phyloP scores from a whole-genome alignment of 495 filamentous ascomycete species.

The Annulohypoxylon bovei region DNA sequence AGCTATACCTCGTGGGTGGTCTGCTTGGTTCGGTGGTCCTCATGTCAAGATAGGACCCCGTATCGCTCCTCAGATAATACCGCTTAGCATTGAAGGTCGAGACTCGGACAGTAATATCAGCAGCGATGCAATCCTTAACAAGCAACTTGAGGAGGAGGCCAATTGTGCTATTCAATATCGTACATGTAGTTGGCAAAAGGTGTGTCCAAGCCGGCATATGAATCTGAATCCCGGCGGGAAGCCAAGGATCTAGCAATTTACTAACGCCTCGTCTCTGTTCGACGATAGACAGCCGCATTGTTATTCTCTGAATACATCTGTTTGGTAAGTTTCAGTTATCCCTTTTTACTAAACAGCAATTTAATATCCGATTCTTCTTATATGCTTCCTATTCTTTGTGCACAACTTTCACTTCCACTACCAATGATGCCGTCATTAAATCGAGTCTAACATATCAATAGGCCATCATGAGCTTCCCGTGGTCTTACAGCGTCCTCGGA shows the following conservation, averaged over 20 bases:
- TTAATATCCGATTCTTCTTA: background rate
- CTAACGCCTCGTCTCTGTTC: conserved; percentile 11
- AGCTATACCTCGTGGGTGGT: conserved; percentile 38
- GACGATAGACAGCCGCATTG: conserved; percentile 77
- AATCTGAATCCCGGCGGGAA: conserved; percentile 11
- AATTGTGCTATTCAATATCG: conserved; percentile 84
- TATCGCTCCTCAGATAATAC: conserved; percentile 54
- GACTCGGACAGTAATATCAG: conserved; percentile 54
- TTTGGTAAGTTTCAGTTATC: conserved; percentile 54
- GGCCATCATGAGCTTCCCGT: conserved; percentile 94
- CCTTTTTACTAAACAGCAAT: background rate
- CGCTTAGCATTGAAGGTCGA: conserved; percentile 43
- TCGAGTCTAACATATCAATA: conserved; percentile 34
- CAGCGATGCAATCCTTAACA: conserved; percentile 64
- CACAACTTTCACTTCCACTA: background rate
- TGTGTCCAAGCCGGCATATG: conserved; percentile 47
- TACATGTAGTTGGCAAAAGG: conserved; percentile 92
- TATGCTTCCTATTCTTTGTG: background rate
- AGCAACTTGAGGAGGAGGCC: conserved; percentile 82
- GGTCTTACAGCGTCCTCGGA: conserved; percentile 85
- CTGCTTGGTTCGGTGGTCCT: conserved; percentile 52
- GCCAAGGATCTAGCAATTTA: conserved; percentile 16
- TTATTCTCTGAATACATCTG: conserved; percentile 94
- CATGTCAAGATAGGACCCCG: conserved; percentile 51
- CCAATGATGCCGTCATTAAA: background rate